Base-by-base conservation (phyloP, 2,329 filamentous ascomycete species). In the Xylaria sp. region DNA sequence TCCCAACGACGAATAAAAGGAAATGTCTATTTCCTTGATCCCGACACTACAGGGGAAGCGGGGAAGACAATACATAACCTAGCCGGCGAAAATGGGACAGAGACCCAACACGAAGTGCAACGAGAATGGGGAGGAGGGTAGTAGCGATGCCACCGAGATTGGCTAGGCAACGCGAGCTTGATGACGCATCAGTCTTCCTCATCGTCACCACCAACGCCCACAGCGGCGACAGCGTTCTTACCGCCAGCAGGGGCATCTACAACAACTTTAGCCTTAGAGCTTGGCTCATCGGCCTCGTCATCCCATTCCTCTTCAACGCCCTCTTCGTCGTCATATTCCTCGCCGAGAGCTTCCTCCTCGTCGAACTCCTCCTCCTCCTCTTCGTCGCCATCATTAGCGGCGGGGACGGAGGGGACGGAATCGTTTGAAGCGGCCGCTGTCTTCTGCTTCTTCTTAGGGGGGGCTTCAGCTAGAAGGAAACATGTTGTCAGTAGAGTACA, bases 361-460 rank as follows among this genome's bases (percentile, higher is more conserved):
- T 73, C 71, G 11, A 68, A 68, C 15, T 71, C 71, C 6, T 68
- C 70, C 40, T 72, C 72, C 15, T 71, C 71, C 3, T 61, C 66
- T 19, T 48, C 46, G 8, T 70, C 68, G 33, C 66, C 71, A 27
- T 71, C 64, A 23, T 71, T 60, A 62, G 51, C 65, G 62, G 67
- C 62, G 23, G 71, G 68, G 27, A 68, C 59, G 27, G 67, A 40
- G 23, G 71, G 68, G 27, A 68, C 59, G 27, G 67, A 40, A 21
- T 73, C 67, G 58, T 47, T 56, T 10, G 67, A 41, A 52, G 65
- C 67, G 41, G 57, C 57, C 25, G 61, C 54, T 3, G 71, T 75
- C 67, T 75, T 75, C 58, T 69, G 65, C 60, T 73, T 75, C 60
- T 75, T 75, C 58, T 69, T 71, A 1, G 73, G 73, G 41, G 70